phyloP scores from a whole-genome alignment of 257 asterid genomes.

The Capsicum rhomboideum region DNA sequence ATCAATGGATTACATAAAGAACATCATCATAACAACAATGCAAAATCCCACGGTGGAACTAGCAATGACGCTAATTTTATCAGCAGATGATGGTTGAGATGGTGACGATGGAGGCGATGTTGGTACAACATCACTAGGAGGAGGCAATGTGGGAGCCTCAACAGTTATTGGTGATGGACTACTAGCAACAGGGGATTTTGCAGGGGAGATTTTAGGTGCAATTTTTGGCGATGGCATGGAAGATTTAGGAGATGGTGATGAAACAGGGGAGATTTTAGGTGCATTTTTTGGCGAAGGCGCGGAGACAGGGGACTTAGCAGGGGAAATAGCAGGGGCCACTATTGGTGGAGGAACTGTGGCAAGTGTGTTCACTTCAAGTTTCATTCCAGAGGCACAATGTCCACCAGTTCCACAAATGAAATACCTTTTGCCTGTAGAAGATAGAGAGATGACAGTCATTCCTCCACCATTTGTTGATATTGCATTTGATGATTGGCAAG shows the following conservation, averaged over 20 bases:
- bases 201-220: constrained; percentile 10
- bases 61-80: constrained; percentile 13
- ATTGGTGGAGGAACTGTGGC: constrained; percentile 30
- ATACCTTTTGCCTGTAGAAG: constrained; percentile 50
- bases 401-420: constrained; percentile 62
- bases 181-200: neutral
- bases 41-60: constrained; percentile 7
- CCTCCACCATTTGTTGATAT: constrained; percentile 38
- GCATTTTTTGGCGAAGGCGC: constrained; percentile 5
- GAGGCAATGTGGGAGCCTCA: neutral
- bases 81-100: constrained; percentile 36
- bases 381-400: constrained; percentile 71
- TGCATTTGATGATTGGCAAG: constrained; percentile 42
- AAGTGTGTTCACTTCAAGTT: constrained; percentile 32
- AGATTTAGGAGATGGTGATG: constrained; percentile 8
- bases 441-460: constrained; percentile 23
- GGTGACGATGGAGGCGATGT: neutral
- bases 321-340: neutral
- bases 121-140: neutral
- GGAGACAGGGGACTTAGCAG: neutral
- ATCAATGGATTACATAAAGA: neutral
- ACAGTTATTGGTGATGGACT: neutral
- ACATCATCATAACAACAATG: constrained; percentile 13
- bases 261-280: neutral
- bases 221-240: neutral